Evolutionary conservation across 2,329 filamentous ascomycete species (phyloP).

Genomic region (Falciphora oryzae): DNA sequence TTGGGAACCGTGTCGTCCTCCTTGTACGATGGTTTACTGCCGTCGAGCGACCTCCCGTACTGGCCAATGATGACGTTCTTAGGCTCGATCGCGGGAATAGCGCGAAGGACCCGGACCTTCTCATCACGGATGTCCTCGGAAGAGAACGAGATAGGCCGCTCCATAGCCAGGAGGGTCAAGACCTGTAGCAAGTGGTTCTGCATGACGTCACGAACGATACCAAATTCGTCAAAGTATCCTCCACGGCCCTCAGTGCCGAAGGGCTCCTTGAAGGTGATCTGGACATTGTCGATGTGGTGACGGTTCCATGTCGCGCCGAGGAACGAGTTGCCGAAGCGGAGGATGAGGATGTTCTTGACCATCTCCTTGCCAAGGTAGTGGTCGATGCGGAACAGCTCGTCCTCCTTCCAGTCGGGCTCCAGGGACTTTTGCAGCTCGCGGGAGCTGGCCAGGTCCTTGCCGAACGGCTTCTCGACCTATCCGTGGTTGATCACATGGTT

Average conservation of each 20-base stretch:
- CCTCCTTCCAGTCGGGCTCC: conserved; percentile 96
- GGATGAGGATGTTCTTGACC: conserved; percentile 99
- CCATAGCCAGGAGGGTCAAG: conserved; percentile 93
- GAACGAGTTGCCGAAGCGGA: conserved; percentile 98
- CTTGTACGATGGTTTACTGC: conserved; percentile 95
- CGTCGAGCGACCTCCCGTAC: conserved; percentile 93
- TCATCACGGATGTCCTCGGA: conserved; percentile 97
- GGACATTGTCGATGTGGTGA: conserved; percentile 98
- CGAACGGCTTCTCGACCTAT: conserved; percentile 98
- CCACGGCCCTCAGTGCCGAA: conserved; percentile 97
- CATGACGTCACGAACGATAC: conserved; percentile 99
- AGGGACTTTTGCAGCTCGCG: conserved; percentile 91
- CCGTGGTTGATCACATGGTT: conserved; percentile 15
- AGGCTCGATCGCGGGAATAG: conserved; percentile 90
- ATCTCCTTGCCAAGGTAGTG: conserved; percentile 99
- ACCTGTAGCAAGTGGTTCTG: conserved; percentile 98
- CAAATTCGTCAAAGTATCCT: conserved; percentile 99
- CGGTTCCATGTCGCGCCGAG: conserved; percentile 98
- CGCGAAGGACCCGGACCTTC: conserved; percentile 92
- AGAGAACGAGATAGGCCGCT: conserved; percentile 96
- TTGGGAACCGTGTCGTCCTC: conserved; percentile 98
- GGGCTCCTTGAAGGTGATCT: conserved; percentile 99
- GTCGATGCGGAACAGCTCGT: conserved; percentile 98
- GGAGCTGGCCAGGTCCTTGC: conserved; percentile 92
- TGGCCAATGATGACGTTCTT: conserved; percentile 99